Evolutionary conservation across 129 eudicot species (phyloP), one percentile per base, ranked within the genome.

Genomic region (Calendula officinalis): DNA sequence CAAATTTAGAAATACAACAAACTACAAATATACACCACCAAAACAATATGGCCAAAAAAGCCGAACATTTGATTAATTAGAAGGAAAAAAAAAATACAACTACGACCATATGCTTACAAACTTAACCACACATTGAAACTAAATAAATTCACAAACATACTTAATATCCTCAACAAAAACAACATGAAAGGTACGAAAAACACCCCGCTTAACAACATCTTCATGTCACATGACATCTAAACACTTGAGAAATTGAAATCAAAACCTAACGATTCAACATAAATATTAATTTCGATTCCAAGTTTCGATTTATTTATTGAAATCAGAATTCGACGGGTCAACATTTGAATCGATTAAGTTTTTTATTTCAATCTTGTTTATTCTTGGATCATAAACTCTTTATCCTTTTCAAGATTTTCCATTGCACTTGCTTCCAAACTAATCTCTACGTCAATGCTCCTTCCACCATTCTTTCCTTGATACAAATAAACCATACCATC

Each of bases 401-500:
- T 70, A 45, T 92, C 99, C 58, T 82, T 92, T 79, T 88, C 96
- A 62, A 92, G 58, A 50, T 63, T 88, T 66, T 88, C 99, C 99
- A 92, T 92, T 9, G 96, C 95, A 46, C 56, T 68, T 6, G 81
- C 85, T 39, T 92, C 99, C 95, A 92, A 85, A 68, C 84, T 88
- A 12, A 92, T 92, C 86, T 92, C 96, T 56, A 86, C 88, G 72
- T 92, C 99, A 59, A 92, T 92, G 77, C 96, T 72, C 60, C 72
- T 77, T 14, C 92, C 99, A 6, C 99, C 96, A 35, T 74, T 68
- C 62, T 88, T 92, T 8, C 83, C 99, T 13, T 73, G 95, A 69
- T 92, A 92, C 82, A 92, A 54, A 68, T 88, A 88, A 68, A 92
- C 91, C 99, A 92, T 88, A 13, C 99, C 99, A 56, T 92, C 96